A percentile compares a stretch with the other conserved stretches of the same genome.
These are phyloP conservation scores for Zygotorulaspora mrakii DNA, from an alignment of 1,139 yeast species.

Conservation along the genomic window DNA sequence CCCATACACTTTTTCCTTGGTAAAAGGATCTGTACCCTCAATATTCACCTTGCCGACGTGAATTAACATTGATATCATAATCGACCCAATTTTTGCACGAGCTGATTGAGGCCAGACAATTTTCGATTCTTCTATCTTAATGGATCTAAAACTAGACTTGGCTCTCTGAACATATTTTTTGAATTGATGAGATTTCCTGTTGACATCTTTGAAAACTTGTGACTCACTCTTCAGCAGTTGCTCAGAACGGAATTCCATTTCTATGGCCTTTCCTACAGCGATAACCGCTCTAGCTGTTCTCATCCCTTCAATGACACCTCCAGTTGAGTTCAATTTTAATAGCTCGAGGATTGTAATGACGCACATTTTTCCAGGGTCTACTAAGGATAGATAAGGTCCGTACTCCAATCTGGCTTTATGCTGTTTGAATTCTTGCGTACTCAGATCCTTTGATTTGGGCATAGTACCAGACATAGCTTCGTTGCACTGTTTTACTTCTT, in stretches of 20 bases:
- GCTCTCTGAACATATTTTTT: constrained; percentile 38
- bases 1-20: constrained; percentile 62
- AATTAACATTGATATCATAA: constrained; percentile 66
- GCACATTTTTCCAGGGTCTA: constrained; percentile 76
- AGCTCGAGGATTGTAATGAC: constrained; percentile 82
- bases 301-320: constrained; percentile 81
- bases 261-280: constrained; percentile 80
- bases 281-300: constrained; percentile 79
- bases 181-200: constrained; percentile 36
- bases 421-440: constrained; percentile 23
- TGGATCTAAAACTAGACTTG: constrained; percentile 36
- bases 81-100: constrained; percentile 79
- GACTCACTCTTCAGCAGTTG: constrained; percentile 56
- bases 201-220: constrained; percentile 43
- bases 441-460: constrained; percentile 1
- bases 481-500: constrained; percentile 34
- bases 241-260: constrained; percentile 75
- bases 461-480: constrained; percentile 12
- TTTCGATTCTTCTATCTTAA: constrained; percentile 38
- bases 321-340: constrained; percentile 67
- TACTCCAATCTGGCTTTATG: constrained; percentile 57
- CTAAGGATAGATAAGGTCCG: constrained; percentile 72
- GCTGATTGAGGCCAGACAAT: constrained; percentile 62
- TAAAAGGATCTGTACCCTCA: constrained; percentile 70
- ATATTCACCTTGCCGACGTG: constrained; percentile 82